These are phyloP conservation scores for Huntiella omanensis DNA, from an alignment of 2,329 filamentous ascomycete species.

Conservation along the genomic window DNA sequence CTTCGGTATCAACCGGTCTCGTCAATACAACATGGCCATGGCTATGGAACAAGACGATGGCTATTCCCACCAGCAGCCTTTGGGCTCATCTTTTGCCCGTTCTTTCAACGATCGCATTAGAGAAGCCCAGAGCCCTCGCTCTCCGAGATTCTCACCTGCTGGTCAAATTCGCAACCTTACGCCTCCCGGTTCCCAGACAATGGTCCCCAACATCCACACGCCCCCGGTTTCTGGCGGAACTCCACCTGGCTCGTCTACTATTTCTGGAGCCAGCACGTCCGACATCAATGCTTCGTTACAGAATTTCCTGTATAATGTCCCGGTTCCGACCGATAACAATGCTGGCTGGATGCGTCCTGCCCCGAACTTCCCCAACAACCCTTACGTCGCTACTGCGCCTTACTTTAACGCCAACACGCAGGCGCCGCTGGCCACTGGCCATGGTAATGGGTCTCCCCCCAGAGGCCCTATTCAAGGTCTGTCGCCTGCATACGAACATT, in stretches of 20 bases:
- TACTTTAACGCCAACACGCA: neutral
- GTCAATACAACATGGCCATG: slow-evolving; percentile 8
- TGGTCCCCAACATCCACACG: no score
- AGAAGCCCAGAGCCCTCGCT: slow-evolving; percentile 3
- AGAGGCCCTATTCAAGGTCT: neutral
- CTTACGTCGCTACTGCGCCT: neutral
- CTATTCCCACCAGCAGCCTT: slow-evolving; percentile 1
- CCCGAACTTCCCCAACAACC: neutral
- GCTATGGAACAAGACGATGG: slow-evolving; percentile 7
- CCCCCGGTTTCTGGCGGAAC: neutral
- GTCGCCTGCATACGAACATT: neutral
- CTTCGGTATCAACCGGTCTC: slow-evolving; percentile 1
- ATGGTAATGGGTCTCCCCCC: neutral
- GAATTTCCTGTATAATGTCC: slow-evolving; percentile 30
- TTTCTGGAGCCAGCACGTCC: neutral
- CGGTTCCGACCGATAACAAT: neutral
- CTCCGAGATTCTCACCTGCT: no score
- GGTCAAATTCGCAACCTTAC: no score
- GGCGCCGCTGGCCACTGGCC: neutral
- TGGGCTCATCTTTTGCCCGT: slow-evolving; percentile 6
- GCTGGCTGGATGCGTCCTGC: neutral
- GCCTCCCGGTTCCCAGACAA: no score
- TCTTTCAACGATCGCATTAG: slow-evolving; percentile 7
- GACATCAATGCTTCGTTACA: neutral
- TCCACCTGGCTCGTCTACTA: neutral